phyloP scores from a whole-genome alignment of 352 stramenopile species.

The Globisporangium apiculatum region DNA sequence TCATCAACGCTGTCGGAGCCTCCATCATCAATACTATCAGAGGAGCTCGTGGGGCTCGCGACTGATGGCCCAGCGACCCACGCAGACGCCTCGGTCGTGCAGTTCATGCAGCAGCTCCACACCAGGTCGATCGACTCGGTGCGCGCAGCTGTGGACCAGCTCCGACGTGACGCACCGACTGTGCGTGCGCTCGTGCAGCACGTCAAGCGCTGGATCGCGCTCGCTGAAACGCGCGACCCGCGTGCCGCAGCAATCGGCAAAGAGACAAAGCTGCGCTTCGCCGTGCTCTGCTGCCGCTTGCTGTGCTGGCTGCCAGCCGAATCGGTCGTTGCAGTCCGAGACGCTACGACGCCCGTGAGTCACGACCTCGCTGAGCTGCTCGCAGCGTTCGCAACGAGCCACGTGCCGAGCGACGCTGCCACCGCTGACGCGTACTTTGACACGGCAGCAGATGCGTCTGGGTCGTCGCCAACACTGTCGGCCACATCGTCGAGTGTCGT shows the following conservation, averaged over 20 bases:
- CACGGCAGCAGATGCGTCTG: no score
- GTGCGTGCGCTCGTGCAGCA: constrained; percentile 27
- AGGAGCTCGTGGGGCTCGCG: neutral
- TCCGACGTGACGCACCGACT: constrained; percentile 13
- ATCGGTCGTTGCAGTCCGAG: constrained; percentile 22
- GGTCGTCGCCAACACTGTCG: no score
- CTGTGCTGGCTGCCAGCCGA: constrained; percentile 41
- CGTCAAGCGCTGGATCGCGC: constrained; percentile 30
- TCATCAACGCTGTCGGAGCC: neutral
- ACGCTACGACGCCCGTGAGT: constrained; percentile 3
- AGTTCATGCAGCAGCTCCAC: constrained; percentile 23
- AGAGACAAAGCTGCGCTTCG: constrained; percentile 31
- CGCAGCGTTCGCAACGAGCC: constrained; percentile 2
- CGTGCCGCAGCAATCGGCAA: constrained; percentile 20
- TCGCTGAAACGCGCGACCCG: constrained; percentile 20
- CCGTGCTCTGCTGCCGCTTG: constrained; percentile 30
- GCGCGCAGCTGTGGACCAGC: constrained; percentile 13
- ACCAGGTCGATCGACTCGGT: constrained; percentile 19
- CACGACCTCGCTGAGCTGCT: constrained; percentile 1
- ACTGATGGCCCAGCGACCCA: constrained; percentile 15
- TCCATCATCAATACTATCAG: neutral
- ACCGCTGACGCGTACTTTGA: neutral
- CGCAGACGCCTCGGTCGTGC: constrained; percentile 20
- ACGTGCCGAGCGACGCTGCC: neutral
- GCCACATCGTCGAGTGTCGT: constrained; percentile 1